phyloP scores from a whole-genome alignment of 2,329 filamentous ascomycete genomes.

The Aspergillus terreus region DNA sequence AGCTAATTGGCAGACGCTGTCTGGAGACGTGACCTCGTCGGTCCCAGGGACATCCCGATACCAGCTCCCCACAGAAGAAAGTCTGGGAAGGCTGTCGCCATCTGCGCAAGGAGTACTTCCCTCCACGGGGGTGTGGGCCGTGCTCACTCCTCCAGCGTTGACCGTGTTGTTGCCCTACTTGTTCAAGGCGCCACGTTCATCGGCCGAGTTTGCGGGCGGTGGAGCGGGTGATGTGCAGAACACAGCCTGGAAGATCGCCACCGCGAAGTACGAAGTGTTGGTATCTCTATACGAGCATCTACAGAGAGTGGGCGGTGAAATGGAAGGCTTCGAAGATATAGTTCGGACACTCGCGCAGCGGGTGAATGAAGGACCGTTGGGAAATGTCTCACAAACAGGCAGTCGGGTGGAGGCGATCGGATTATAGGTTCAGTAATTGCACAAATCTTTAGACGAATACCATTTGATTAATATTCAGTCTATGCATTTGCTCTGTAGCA shows the following conservation, averaged over 20 bases:
- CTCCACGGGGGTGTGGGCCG: constrained; percentile 46
- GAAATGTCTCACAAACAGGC: constrained; percentile 29
- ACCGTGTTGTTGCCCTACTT: constrained; percentile 54
- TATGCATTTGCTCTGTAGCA: neutral
- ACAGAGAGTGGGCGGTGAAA: constrained; percentile 23
- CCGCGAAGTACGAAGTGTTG: constrained; percentile 55
- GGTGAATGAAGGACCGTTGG: constrained; percentile 41
- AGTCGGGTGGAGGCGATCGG: constrained; percentile 36
- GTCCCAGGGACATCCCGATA: constrained; percentile 24
- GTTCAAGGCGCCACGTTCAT: constrained; percentile 54
- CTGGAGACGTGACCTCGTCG: constrained; percentile 24
- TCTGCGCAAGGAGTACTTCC: constrained; percentile 35
- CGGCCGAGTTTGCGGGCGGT: constrained; percentile 55
- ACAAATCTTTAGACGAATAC: neutral
- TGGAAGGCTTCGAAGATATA: constrained; percentile 37
- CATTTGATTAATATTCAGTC: neutral
- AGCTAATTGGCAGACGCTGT: constrained; percentile 50
- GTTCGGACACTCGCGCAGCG: constrained; percentile 37
- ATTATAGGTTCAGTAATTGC: constrained; percentile 19
- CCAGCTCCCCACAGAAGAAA: constrained; percentile 39
- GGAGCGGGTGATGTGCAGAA: constrained; percentile 56
- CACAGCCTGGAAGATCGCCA: constrained; percentile 55
- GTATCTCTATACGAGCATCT: constrained; percentile 47
- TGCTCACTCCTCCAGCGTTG: constrained; percentile 50
- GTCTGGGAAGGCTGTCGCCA: constrained; percentile 34